Conservation (phyloP, 2,329 filamentous ascomycete genomes). For the Cercospora zeae-maydis region DNA sequence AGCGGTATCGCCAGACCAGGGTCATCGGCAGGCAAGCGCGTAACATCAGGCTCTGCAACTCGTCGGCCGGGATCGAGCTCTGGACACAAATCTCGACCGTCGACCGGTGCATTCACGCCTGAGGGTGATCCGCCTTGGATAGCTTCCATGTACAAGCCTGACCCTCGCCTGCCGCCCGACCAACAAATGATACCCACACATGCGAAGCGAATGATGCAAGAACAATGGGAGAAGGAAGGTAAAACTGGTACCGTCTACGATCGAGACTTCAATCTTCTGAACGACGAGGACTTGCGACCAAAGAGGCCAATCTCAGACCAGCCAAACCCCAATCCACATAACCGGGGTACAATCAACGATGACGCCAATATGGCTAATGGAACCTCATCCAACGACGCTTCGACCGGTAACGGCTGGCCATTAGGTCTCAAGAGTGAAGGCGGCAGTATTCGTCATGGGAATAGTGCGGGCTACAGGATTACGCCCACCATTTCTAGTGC, state of each 20-base stretch:
- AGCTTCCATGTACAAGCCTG: slow-evolving; percentile 89
- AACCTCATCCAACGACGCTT: background rate
- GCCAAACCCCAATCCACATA: slow-evolving; percentile 7
- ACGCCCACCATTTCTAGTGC: slow-evolving; percentile 43
- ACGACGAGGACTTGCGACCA: slow-evolving; percentile 54
- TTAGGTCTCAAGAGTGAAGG: slow-evolving; percentile 31
- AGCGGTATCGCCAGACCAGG: slow-evolving; percentile 17
- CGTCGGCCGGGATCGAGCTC: slow-evolving; percentile 27
- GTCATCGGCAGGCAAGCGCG: slow-evolving; percentile 17
- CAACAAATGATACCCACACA: slow-evolving; percentile 95
- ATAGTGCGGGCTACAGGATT: slow-evolving; percentile 46
- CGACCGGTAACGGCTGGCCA: slow-evolving; percentile 28
- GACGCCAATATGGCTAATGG: slow-evolving; percentile 16
- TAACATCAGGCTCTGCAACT: slow-evolving; percentile 13
- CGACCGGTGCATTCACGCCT: slow-evolving; percentile 63
- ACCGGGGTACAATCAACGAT: slow-evolving; percentile 6
- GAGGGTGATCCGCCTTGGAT: slow-evolving; percentile 97
- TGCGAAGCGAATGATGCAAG: slow-evolving; percentile 83
- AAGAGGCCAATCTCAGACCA: slow-evolving; percentile 37
- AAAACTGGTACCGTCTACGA: slow-evolving; percentile 83
- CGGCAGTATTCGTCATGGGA: slow-evolving; percentile 37
- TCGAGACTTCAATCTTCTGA: slow-evolving; percentile 79
- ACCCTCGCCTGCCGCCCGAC: slow-evolving; percentile 87
- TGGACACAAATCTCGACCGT: slow-evolving; percentile 40
- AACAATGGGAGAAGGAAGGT: slow-evolving; percentile 91